Evolutionary conservation across 2,329 filamentous ascomycete species (phyloP), one percentile per base, ranked within the genome.

Genomic region (Golovinomyces cichoracearum): DNA sequence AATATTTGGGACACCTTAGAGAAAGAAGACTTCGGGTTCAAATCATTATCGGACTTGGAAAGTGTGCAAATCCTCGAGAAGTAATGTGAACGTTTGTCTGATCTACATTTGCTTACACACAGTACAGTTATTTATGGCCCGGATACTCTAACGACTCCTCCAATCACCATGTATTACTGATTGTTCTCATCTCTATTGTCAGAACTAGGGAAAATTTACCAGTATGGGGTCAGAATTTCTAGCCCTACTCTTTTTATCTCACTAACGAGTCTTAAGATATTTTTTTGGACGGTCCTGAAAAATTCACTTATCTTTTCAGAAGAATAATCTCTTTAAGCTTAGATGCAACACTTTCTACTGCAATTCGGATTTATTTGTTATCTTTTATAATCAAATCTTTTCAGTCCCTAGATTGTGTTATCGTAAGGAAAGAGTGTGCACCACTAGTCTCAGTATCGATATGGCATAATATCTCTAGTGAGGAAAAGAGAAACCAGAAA

Each of bases 401-500:
- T 61, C 86, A 95, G 63, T 94, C 85, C 44, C 70, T 98, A 27
- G 92, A 98, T 62, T 86, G 78, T 60, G 73, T 74, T 33, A 73
- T 93, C 49, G 82, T 98, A 46, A 78, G 90, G 53, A 95, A 94
- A 63, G 90, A 98, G 67, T 95, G 90, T 63, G 90, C 88, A 5
- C 84, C 92, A 1, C 68, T 98, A 47, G 88, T 98, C 19, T 90
- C 85, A 12, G 93, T 98, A 57, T 80, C 83, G 0, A 84, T 90
- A 57, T 98, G 90, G 90, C 83, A 95, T 58, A 92, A 93, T 60
- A 66, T 98, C 33, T 81, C 83, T 26, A 81, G 73, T 50, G 84
- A 92, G 29, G 70, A 72, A 50, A 73, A 77, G 53, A 74, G 84
- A 55, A 83, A 93, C 49, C 67, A 68, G 29, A 74, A 77, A 49